A percentile compares a stretch with the other conserved stretches of the same genome.
Evolutionary conservation across 2,329 filamentous ascomycete species (phyloP).

Genomic region (Mycosphaerelloides madeirae): DNA sequence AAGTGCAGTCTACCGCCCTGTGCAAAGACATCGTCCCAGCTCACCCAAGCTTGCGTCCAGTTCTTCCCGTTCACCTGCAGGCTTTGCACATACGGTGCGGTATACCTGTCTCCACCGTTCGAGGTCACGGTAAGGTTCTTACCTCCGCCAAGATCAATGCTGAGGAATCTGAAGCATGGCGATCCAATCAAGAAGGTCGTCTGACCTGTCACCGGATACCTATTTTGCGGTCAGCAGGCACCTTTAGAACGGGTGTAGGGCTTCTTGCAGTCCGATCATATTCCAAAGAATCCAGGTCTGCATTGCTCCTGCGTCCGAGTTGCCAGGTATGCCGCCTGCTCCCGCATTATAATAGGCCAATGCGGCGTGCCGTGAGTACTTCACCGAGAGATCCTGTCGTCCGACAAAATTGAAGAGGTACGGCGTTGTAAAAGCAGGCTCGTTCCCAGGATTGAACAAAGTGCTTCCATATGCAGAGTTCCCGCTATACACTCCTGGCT

Average conservation of each 20-base stretch:
- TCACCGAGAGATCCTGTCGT: slow-evolving; percentile 47
- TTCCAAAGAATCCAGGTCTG: slow-evolving; percentile 65
- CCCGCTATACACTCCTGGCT: slow-evolving; percentile 33
- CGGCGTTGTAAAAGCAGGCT: slow-evolving; percentile 57
- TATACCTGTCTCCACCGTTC: slow-evolving; percentile 45
- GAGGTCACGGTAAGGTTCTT: slow-evolving; percentile 54
- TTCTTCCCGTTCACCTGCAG: slow-evolving; percentile 58
- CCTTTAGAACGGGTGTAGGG: no score
- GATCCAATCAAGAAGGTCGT: slow-evolving; percentile 45
- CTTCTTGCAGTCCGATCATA: slow-evolving; percentile 56
- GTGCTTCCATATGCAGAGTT: slow-evolving; percentile 38
- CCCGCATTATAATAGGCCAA: slow-evolving; percentile 55
- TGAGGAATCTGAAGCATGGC: slow-evolving; percentile 58
- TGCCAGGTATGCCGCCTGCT: slow-evolving; percentile 58
- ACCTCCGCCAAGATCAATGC: slow-evolving; percentile 52
- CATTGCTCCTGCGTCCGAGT: slow-evolving; percentile 68
- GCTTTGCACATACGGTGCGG: slow-evolving; percentile 57
- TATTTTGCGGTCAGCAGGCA: no score
- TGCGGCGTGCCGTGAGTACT: slow-evolving; percentile 54
- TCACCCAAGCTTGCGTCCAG: slow-evolving; percentile 63
- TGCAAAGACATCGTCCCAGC: slow-evolving; percentile 62
- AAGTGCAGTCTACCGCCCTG: slow-evolving; percentile 60
- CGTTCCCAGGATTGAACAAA: slow-evolving; percentile 53
- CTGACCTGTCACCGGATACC: slow-evolving; percentile 62
- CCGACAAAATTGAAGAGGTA: slow-evolving; percentile 65